Evolutionary conservation across 2,329 filamentous ascomycete genomes (phyloP).

Genomic region (Venturia asperata): DNA sequence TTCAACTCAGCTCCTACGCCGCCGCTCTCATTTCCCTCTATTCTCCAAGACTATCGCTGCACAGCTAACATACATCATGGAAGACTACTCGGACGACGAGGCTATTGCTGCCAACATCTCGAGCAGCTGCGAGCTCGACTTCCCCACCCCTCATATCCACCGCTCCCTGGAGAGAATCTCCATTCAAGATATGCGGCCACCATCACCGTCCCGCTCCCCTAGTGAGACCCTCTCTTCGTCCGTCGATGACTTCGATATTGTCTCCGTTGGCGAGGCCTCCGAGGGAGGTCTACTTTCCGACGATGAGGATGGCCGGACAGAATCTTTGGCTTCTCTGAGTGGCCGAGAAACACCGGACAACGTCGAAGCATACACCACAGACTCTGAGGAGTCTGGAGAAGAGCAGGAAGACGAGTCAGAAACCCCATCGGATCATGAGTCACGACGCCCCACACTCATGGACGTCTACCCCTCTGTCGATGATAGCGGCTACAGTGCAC

Average conservation of each 20-base stretch:
- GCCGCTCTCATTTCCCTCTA: background rate
- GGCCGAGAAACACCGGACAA: slow-evolving; percentile 29
- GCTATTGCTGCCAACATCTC: background rate
- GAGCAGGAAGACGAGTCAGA: slow-evolving; percentile 25
- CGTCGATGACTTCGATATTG: slow-evolving; percentile 17
- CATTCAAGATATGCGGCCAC: background rate
- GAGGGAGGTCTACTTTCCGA: slow-evolving; percentile 25
- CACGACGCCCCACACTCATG: slow-evolving; percentile 11
- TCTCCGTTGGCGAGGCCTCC: slow-evolving; percentile 7
- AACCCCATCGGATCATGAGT: background rate
- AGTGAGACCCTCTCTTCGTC: slow-evolving; percentile 11
- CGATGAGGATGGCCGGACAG: slow-evolving; percentile 32
- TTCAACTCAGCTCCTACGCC: background rate
- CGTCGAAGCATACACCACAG: slow-evolving; percentile 26
- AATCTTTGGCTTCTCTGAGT: slow-evolving; percentile 32
- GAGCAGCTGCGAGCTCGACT: background rate
- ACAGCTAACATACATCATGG: slow-evolving; percentile 10
- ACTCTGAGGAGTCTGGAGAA: slow-evolving; percentile 27
- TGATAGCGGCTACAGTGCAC: slow-evolving; percentile 15
- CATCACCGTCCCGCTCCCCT: slow-evolving; percentile 11
- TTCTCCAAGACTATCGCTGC: background rate
- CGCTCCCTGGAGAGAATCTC: background rate
- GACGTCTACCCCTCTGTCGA: slow-evolving; percentile 10
- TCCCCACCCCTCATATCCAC: background rate
- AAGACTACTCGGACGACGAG: slow-evolving; percentile 5